Percentiles rank a stretch among this genome's conserved stretches.
These are phyloP conservation scores for Pestalotiopsis sp. DNA, from an alignment of 2,329 filamentous ascomycete genomes.

Conservation along the genomic window DNA sequence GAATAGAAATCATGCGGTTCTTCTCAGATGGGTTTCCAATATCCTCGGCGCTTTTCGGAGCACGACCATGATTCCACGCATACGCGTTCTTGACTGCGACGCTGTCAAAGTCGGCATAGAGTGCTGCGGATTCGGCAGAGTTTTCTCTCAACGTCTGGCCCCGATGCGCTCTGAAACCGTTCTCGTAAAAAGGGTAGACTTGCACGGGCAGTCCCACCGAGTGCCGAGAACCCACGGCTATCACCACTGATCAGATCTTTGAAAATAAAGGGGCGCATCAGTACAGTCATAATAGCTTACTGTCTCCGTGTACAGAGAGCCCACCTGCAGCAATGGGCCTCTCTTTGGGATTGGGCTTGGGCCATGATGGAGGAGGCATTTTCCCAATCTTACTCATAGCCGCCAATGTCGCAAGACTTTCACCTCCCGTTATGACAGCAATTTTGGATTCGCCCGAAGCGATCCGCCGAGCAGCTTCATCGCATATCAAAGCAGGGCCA, in stretches of 20 bases:
- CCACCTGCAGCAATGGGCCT: slow-evolving; percentile 54
- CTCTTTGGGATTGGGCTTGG: slow-evolving; percentile 46
- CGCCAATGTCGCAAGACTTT: slow-evolving; percentile 23
- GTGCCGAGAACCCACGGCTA: slow-evolving; percentile 39
- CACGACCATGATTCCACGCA: slow-evolving; percentile 60
- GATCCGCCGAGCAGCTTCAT: slow-evolving; percentile 63
- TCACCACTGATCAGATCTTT: slow-evolving; percentile 38
- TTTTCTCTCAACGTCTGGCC: slow-evolving; percentile 59
- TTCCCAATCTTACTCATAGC: slow-evolving; percentile 36
- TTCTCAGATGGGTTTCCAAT: slow-evolving; percentile 58
- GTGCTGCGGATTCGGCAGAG: slow-evolving; percentile 56
- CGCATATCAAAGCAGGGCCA: slow-evolving; percentile 63
- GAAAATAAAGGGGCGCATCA: neutral
- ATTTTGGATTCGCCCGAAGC: slow-evolving; percentile 55
- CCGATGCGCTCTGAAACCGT: slow-evolving; percentile 60
- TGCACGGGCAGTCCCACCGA: slow-evolving; percentile 64
- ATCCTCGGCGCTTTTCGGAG: slow-evolving; percentile 44
- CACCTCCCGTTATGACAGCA: slow-evolving; percentile 49
- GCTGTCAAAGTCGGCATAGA: slow-evolving; percentile 65
- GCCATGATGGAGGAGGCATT: slow-evolving; percentile 58
- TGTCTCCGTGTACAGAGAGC: neutral
- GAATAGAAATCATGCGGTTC: slow-evolving; percentile 71
- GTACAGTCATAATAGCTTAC: neutral
- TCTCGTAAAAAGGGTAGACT: slow-evolving; percentile 70
- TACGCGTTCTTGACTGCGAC: slow-evolving; percentile 55